Evolutionary conservation across 2,329 filamentous ascomycete species (phyloP), one percentile per base, ranked within the genome.

Genomic region (Penicillium sp.): DNA sequence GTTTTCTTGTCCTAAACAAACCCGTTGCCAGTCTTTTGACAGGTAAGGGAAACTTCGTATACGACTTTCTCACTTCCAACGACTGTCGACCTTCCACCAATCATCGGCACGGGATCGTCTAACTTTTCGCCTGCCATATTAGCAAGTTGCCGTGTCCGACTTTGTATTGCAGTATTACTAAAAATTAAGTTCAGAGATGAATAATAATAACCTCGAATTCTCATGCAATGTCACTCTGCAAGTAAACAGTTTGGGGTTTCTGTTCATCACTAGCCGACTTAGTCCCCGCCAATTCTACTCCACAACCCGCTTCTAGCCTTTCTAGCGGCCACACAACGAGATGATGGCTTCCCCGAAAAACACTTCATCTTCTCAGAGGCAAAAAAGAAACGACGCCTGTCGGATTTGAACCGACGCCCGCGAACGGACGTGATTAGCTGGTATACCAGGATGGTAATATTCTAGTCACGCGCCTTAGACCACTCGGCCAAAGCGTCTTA

Each of bases 401-500:
- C 52, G 52, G 37, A 54, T 54, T 54, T 54, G 38, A 54, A 53
- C 35, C 38, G 52, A 35, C 51, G 35, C 51, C 51, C 37, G 33
- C 51, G 51, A 53, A 53, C 33, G 33, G 51, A 40, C 51, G 22
- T 38, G 33, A 53, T 53, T 43, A 43, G 40, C 45, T 48, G 6
- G 2, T 30, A 25, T 30, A 28, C 16, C 19, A 2, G 11, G 5
- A 6, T 11, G 1, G n/a, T n/a, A 28, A n/a, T 14, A n/a, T 43
- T 54, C 52, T 54, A 54, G 52, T 43, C 52, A 54, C 26, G 52
- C 52, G 52, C 52, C 52, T 54, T 54, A 43, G 52, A 43, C 52
- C 52, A 54, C 52, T 54, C 52, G 52, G 52, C 37, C 52, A 54
- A 43, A 54, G 25, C 38, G 38, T 54, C 52, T 22, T 16, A 28